phyloP scores from a whole-genome alignment of 2,329 filamentous ascomycete genomes.

The Ophiocordyceps camponoti-floridani region DNA sequence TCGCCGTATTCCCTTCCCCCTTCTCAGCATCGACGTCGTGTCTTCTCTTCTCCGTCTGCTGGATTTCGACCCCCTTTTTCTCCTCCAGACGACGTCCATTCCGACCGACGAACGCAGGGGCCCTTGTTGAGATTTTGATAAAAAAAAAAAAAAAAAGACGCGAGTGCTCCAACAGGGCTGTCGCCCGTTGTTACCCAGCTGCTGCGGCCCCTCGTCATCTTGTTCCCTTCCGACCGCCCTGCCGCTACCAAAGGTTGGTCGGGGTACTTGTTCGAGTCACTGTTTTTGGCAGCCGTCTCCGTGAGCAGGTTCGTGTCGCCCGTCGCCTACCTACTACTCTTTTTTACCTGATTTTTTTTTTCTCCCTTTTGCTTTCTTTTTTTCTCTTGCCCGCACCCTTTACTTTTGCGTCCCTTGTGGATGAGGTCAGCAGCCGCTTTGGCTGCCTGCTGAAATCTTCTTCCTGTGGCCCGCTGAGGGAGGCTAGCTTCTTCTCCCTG shows the following conservation, averaged over 20 bases:
- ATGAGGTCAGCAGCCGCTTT: background rate
- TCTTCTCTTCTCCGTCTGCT: no score
- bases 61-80: no score
- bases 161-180: background rate
- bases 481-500: background rate
- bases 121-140: no score
- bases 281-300: no score
- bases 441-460: constrained; percentile 1
- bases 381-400: background rate
- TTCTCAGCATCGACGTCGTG: no score
- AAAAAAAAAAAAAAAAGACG: background rate
- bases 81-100: no score
- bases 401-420: background rate
- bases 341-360: background rate
- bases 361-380: background rate
- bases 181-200: background rate
- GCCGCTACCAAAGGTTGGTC: background rate
- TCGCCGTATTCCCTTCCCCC: no score
- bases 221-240: background rate
- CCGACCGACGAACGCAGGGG: no score
- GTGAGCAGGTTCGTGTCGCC: no score
- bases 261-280: background rate
- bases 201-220: no score
- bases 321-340: background rate
- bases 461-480: constrained; percentile 1